Base-by-base conservation (phyloP, 352 stramenopile genomes). In the Pythium rishiriense region DNA sequence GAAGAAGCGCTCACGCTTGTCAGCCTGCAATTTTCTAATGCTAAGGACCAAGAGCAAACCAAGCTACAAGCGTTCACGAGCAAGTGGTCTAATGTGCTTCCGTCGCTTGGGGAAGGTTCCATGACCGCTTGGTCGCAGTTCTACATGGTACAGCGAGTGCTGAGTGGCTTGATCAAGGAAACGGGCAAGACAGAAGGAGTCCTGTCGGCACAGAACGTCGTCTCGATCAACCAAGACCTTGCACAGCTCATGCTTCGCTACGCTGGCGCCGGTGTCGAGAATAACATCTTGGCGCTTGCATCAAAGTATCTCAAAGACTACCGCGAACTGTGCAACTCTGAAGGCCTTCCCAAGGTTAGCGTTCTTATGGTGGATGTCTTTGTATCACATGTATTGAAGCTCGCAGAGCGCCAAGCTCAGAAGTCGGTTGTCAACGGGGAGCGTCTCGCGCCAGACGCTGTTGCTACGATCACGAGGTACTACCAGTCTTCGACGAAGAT, bases 301-400 rank as follows among this genome's bases (percentile, higher is more conserved):
- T 92, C 83, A 1, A 87, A 88, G 58, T 83, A 91, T 53, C 64
- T 94, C 28, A 93, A 91, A 47, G 81, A 77, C 11, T 94, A 90
- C 37, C 83, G 83, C 12, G 81, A 89, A 51, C 50, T 90, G 11
- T 94, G 85, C 65, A 92, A 90, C 28, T 25, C 59, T 12, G 49
- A 90, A 19, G 66, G 83, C 15, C 73, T 94, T 0, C 80, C 85
- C 3, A 94, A 93, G 56, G 68, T 93, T 5, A 94, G 77, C 41
- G 73, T 87, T 9, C 50, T 84, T 12, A 94, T 94, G 85, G 75
- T 93, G 14, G 74, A 92, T 17, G 83, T 93, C 8, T 94, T 91
- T 60, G 82, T 92, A 35, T 87, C 81, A 1, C 85, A 94, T 29
- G 78, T 94, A 21, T 74, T 90, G 29, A 94, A 90, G 59, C 56